Evolutionary conservation across 352 stramenopile genomes (phyloP).

Genomic region (Thraustochytrium striatum): DNA sequence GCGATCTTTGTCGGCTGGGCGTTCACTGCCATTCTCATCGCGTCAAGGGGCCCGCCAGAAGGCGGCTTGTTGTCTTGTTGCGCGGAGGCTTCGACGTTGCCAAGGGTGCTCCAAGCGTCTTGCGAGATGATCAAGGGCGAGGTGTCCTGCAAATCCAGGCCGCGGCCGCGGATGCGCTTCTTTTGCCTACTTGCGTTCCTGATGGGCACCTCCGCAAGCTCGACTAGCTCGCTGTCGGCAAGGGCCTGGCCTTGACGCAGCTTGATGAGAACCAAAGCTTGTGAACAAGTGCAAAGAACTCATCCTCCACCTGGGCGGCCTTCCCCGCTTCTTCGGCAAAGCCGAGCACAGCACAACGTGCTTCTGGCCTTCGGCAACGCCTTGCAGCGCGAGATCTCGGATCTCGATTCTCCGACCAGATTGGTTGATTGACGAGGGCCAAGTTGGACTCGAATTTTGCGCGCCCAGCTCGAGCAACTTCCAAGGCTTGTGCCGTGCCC

Average conservation of each 20-base stretch:
- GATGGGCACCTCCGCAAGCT: slow-evolving; percentile 8
- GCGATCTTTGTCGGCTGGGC: not conserved
- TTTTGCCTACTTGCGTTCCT: slow-evolving; percentile 5
- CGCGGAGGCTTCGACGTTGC: not conserved
- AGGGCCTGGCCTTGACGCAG: not conserved
- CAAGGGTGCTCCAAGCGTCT: slow-evolving; percentile 1
- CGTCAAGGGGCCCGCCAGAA: not conserved
- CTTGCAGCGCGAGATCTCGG: too few species aligned
- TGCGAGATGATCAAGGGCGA: not conserved
- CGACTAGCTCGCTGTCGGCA: not conserved
- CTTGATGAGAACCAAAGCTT: too few species aligned
- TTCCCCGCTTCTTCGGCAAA: too few species aligned
- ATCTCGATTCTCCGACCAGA: too few species aligned
- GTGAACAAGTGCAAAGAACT: too few species aligned
- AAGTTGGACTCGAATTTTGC: too few species aligned
- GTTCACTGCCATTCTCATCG: not conserved
- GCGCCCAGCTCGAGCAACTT: too few species aligned
- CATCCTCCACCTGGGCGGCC: too few species aligned
- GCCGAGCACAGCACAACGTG: too few species aligned
- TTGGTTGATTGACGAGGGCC: too few species aligned
- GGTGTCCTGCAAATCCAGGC: slow-evolving; percentile 4
- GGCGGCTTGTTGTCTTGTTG: not conserved
- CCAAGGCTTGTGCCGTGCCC: too few species aligned
- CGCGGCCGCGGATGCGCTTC: not conserved
- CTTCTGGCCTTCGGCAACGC: too few species aligned